Evolutionary conservation across 768 basidiomycete genomes (phyloP).

Genomic region (Hypholoma sublateritium): DNA sequence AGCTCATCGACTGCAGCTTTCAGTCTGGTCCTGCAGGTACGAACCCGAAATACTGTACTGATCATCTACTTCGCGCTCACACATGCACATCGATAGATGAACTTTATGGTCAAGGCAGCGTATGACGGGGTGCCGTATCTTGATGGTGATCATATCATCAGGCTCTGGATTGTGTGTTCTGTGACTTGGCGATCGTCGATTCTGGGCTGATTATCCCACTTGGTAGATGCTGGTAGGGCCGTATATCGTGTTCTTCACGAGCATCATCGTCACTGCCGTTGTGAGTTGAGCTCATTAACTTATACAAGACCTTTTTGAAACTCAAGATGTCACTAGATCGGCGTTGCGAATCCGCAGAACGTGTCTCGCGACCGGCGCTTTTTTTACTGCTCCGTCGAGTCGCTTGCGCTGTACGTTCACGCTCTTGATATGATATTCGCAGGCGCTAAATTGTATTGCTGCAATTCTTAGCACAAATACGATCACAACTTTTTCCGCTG

Average conservation of each 20-base stretch:
- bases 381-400: conserved; percentile 50
- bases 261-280: conserved; percentile 38
- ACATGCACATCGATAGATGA: conserved; percentile 36
- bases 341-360: conserved; percentile 30
- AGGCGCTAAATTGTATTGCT: too few species aligned
- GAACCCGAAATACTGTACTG: not conserved
- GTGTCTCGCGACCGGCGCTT: conserved; percentile 49
- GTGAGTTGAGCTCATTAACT: conserved; percentile 23
- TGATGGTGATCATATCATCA: conserved; percentile 32
- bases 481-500: conserved; percentile 37
- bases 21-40: conserved; percentile 43
- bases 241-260: conserved; percentile 38
- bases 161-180: conserved; percentile 37
- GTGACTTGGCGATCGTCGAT: not conserved
- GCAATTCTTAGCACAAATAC: conserved; percentile 35
- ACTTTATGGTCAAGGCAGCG: conserved; percentile 37
- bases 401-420: conserved; percentile 31
- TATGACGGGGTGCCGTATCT: conserved; percentile 30
- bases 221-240: conserved; percentile 41
- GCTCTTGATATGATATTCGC: not conserved
- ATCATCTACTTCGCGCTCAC: not conserved
- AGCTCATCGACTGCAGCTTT: conserved; percentile 44
- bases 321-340: conserved; percentile 28
- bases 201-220: not conserved
- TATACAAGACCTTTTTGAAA: not conserved